Evolutionary conservation across 768 basidiomycete genomes (phyloP), one percentile per base, ranked within the genome.

Genomic region (Erythrobasidium yunnanense): DNA sequence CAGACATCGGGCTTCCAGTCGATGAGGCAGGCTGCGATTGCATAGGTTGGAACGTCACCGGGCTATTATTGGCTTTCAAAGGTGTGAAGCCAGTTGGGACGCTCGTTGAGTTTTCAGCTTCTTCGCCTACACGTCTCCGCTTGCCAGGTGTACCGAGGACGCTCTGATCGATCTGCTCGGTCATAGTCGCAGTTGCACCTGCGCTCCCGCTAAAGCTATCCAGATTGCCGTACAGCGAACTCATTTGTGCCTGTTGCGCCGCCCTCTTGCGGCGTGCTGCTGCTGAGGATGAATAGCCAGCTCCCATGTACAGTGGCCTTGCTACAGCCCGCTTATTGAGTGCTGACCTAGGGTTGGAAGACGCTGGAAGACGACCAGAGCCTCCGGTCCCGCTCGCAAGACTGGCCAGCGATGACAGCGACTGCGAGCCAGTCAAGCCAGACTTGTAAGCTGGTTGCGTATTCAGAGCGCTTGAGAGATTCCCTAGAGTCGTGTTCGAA

Each of bases 361-460:
- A 17, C 25, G 60, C 60, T 2, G 47, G 35, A 8, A 51, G 49
- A 51, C 11, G 49, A 18, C 17, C 8, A 8, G 29, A 13, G 11
- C 25, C 49, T 8, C 23, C 27, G 23, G 29, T 32, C 5, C 56
- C 60, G 20, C 27, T 23, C 49, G 47, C 45, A 6, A 63, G 47
- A 11, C 32, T 34, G 23, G 60, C 3, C 25, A 63, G 47, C n/a
- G 47, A 49, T 22, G 60, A 63, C 17, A 63, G 20, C 18, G 60
- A 63, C 11, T 63, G 60, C 27, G 60, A 63, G 22, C 60, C 60
- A 33, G 47, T 63, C 46, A 63, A 32, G 15, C 60, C 60, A 34
- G 47, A 46, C n/a, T 29, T 63, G 17, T 23, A 15, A 20, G 30
- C 29, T 3, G 60, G 11, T n/a, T 42, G 38, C 38, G 11, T 42